These are phyloP conservation scores for Vicia sativa DNA, from an alignment of 306 rosid genomes.

Conservation along the genomic window DNA sequence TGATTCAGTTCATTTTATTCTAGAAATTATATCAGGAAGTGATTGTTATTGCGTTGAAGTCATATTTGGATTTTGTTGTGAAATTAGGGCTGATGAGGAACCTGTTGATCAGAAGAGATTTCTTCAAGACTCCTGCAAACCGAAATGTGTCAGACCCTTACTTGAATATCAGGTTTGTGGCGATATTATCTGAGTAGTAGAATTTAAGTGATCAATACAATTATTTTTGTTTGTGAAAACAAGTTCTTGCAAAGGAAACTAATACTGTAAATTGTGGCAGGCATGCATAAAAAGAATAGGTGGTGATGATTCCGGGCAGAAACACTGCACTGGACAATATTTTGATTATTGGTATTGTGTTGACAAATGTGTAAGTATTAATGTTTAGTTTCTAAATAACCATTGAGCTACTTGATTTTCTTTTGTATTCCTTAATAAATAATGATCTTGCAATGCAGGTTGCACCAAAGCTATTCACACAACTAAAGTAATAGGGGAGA, in stretches of 20 bases:
- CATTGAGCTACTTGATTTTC: slow-evolving; percentile 10
- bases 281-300: slow-evolving; percentile 84
- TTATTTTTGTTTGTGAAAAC: neutral
- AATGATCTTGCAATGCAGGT: slow-evolving; percentile 63
- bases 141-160: slow-evolving; percentile 91
- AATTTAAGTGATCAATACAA: too few relatives aligned
- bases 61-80: slow-evolving; percentile 24
- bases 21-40: too few relatives aligned
- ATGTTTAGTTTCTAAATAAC: neutral
- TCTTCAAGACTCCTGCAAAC: slow-evolving; percentile 87
- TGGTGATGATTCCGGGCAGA: slow-evolving; percentile 79
- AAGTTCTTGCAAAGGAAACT: neutral
- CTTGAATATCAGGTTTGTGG: slow-evolving; percentile 75
- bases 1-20: too few relatives aligned
- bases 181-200: neutral
- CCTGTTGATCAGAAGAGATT: slow-evolving; percentile 88
- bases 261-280: slow-evolving; percentile 39
- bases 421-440: slow-evolving; percentile 20
- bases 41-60: too few relatives aligned
- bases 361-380: slow-evolving; percentile 90
- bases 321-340: slow-evolving; percentile 98
- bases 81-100: slow-evolving; percentile 93
- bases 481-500: slow-evolving; percentile 60
- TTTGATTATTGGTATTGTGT: slow-evolving; percentile 93
- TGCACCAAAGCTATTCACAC: slow-evolving; percentile 67